These are phyloP conservation scores for Garcia nutans DNA, from an alignment of 345 rosid genomes.

Conservation along the genomic window DNA sequence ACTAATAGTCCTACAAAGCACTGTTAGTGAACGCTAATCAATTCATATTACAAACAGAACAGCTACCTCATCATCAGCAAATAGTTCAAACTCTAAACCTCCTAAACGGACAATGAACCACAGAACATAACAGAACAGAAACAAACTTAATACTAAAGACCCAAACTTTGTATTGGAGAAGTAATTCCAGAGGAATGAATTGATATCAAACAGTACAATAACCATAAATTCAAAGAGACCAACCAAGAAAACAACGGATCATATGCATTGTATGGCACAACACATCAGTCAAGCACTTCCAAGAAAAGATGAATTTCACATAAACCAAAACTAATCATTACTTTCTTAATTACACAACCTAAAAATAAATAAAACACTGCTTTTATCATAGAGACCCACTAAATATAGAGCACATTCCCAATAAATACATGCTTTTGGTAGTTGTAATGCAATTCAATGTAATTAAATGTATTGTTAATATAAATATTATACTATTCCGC, in stretches of 20 bases:
- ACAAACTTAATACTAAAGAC: background rate
- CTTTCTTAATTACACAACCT: background rate
- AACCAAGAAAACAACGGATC: background rate
- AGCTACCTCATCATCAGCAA: background rate
- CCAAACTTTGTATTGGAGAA: background rate
- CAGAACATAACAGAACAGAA: background rate
- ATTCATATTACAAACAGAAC: background rate
- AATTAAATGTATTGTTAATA: no score
- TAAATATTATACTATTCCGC: no score
- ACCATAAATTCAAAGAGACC: background rate
- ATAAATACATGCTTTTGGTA: no score
- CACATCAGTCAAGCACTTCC: background rate
- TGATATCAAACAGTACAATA: background rate
- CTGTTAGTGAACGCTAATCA: background rate
- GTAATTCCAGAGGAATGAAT: slow-evolving; percentile 2
- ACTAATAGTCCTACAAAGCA: background rate
- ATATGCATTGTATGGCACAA: background rate
- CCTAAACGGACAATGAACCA: background rate
- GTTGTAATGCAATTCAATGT: no score
- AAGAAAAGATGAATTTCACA: background rate
- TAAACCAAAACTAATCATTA: background rate
- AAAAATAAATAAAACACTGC: background rate
- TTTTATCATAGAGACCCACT: background rate
- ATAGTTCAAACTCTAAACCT: background rate
- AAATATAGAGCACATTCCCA: background rate